Evolutionary conservation across 306 rosid species (phyloP).

Genomic region (Oxytropis ochrocephala): DNA sequence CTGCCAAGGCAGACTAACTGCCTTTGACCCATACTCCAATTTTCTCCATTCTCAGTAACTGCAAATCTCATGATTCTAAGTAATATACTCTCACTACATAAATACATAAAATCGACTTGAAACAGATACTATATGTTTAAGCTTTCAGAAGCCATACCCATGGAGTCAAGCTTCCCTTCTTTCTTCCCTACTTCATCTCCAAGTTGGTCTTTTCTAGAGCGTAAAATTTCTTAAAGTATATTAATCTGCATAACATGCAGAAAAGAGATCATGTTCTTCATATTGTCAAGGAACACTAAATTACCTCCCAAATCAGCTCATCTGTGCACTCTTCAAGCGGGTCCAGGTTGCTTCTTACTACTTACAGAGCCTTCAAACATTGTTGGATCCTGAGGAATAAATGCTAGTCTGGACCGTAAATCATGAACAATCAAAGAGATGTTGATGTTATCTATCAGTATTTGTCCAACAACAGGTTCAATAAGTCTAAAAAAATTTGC

Average conservation of each 20-base stretch:
- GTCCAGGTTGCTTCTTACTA: conserved; percentile 73
- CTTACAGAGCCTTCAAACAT: conserved; percentile 94
- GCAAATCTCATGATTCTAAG: background rate
- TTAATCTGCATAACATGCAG: background rate
- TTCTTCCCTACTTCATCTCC: conserved; percentile 81
- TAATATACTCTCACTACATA: background rate
- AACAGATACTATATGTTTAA: background rate
- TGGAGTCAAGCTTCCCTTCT: conserved; percentile 67
- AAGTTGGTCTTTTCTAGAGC: conserved; percentile 80
- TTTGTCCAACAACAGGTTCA: conserved; percentile 58
- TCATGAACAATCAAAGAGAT: conserved; percentile 62
- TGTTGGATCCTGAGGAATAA: conserved; percentile 92
- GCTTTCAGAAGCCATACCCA: conserved; percentile 37
- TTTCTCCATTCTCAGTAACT: conserved; percentile 51
- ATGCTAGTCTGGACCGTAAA: conserved; percentile 64
- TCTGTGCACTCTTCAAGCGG: conserved; percentile 79
- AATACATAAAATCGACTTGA: too few species aligned
- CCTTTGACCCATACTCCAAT: conserved; percentile 65
- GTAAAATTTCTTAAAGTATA: conserved; percentile 21
- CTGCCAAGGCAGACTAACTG: conserved; percentile 84
- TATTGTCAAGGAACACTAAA: conserved; percentile 9
- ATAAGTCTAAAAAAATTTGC: conserved; percentile 67
- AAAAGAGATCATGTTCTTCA: background rate
- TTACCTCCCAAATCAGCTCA: conserved; percentile 85
- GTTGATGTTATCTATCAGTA: conserved; percentile 51